A percentile compares a stretch with the other conserved stretches of the same genome.
These are phyloP conservation scores for Hypsizygus marmoreus DNA, from an alignment of 768 basidiomycete genomes.

Conservation along the genomic window DNA sequence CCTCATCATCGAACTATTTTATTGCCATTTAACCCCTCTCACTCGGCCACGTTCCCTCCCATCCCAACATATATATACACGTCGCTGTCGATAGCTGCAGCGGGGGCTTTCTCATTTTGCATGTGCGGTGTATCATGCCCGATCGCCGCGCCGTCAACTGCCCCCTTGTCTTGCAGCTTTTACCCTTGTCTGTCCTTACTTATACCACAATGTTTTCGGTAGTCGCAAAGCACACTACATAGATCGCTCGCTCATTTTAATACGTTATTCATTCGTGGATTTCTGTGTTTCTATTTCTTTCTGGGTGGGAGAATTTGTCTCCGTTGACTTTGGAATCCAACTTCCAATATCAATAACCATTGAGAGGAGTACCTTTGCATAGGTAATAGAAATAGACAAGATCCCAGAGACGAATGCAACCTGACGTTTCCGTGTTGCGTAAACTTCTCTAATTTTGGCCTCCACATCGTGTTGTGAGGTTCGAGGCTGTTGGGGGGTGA, in stretches of 20 bases:
- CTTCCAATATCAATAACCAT: conserved; percentile 1
- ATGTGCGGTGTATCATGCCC: too few species aligned
- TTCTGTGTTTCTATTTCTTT: not conserved
- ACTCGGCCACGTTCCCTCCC: conserved; percentile 19
- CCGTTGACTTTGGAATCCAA: conserved; percentile 6
- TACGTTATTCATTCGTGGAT: conserved; percentile 6
- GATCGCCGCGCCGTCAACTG: too few species aligned
- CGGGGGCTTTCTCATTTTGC: too few species aligned
- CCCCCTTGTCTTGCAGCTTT: too few species aligned
- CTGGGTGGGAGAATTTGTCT: too few species aligned
- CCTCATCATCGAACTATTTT: conserved; percentile 30
- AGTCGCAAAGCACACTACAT: conserved; percentile 20
- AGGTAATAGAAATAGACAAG: too few species aligned
- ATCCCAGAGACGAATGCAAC: too few species aligned
- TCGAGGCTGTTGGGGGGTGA: too few species aligned
- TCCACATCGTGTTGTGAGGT: too few species aligned
- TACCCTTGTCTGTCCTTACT: conserved; percentile 26
- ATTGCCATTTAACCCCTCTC: conserved; percentile 28
- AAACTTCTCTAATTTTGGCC: too few species aligned
- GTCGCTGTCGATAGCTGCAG: conserved; percentile 10
- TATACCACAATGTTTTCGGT: conserved; percentile 23
- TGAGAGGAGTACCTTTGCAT: too few species aligned
- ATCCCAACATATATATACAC: conserved; percentile 19
- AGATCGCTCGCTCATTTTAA: conserved; percentile 23
- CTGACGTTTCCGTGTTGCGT: too few species aligned